Conservation (phyloP, 805 yeast genomes). For the Hanseniaspora hatyaiensis region DNA sequence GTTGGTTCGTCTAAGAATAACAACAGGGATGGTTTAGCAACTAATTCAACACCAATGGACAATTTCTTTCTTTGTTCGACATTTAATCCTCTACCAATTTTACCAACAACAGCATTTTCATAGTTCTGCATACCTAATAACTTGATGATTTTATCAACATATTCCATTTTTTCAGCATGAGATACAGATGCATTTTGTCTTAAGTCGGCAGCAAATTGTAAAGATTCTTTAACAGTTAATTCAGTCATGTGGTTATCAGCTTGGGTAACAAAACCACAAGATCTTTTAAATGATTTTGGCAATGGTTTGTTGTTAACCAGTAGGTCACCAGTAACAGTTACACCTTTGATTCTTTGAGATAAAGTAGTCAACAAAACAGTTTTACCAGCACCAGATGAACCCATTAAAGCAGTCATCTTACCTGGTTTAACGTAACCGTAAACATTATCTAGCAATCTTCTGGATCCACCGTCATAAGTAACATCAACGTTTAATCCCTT, state of each 20-base stretch:
- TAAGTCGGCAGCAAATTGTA: constrained; percentile 56
- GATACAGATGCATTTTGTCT: constrained; percentile 54
- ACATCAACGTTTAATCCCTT: constrained; percentile 55
- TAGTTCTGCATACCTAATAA: constrained; percentile 57
- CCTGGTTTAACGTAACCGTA: constrained; percentile 74
- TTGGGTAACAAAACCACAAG: constrained; percentile 73
- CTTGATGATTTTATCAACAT: constrained; percentile 57
- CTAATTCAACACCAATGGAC: constrained; percentile 62
- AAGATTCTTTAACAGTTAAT: constrained; percentile 63
- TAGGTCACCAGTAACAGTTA: constrained; percentile 61
- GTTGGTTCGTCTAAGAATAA: constrained; percentile 63
- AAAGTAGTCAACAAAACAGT: constrained; percentile 64
- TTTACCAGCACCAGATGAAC: constrained; percentile 81
- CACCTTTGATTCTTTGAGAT: constrained; percentile 58
- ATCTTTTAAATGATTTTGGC: constrained; percentile 53
- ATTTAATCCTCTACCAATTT: constrained; percentile 58
- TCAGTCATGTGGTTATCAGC: constrained; percentile 64
- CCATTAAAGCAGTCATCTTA: constrained; percentile 71
- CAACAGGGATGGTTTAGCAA: constrained; percentile 53
- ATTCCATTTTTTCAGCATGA: constrained; percentile 46
- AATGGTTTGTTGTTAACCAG: constrained; percentile 57
- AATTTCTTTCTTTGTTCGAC: constrained; percentile 59
- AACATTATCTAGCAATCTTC: constrained; percentile 44
- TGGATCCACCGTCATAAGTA: constrained; percentile 46
- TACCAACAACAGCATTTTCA: constrained; percentile 70